These are phyloP conservation scores for Saksenaea oblongispora DNA, from an alignment of 371 early-diverging fungal species.

Conservation along the genomic window DNA sequence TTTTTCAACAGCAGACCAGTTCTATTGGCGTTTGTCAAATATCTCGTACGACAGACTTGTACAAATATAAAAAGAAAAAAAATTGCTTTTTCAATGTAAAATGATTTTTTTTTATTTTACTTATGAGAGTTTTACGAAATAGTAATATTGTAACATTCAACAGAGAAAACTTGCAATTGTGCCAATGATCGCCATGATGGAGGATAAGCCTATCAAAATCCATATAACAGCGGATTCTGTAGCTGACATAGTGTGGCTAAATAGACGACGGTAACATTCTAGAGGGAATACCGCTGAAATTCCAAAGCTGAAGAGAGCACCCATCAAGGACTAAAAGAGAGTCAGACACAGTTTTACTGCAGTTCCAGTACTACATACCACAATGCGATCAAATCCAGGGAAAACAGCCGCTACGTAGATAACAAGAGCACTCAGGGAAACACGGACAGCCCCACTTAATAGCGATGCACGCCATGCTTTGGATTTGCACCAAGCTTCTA, in stretches of 20 bases:
- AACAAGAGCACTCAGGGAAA: conserved; percentile 22
- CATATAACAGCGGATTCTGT: conserved; percentile 17
- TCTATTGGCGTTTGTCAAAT: neutral
- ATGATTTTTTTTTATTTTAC: too few species aligned
- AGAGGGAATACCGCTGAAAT: conserved; percentile 50
- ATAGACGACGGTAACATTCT: conserved; percentile 39
- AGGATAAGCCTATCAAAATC: conserved; percentile 22
- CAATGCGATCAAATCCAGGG: conserved; percentile 67
- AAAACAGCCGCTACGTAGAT: conserved; percentile 49
- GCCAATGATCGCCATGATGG: conserved; percentile 29
- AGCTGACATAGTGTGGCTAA: conserved; percentile 20
- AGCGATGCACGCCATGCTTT: conserved; percentile 21
- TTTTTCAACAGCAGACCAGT: neutral
- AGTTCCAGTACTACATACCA: conserved; percentile 34
- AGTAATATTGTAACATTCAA: neutral
- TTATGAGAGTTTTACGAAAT: too few species aligned
- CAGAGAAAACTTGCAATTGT: conserved; percentile 38
- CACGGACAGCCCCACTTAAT: conserved; percentile 16
- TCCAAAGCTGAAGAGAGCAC: conserved; percentile 38
- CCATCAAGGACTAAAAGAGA: conserved; percentile 30
- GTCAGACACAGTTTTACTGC: neutral
- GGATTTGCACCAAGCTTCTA: conserved; percentile 25
- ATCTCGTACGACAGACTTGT: neutral
- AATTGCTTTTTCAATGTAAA: too few species aligned
- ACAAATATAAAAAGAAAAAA: neutral